Conservation (phyloP, 768 basidiomycete species). For the Melanogaster broomeanus region DNA sequence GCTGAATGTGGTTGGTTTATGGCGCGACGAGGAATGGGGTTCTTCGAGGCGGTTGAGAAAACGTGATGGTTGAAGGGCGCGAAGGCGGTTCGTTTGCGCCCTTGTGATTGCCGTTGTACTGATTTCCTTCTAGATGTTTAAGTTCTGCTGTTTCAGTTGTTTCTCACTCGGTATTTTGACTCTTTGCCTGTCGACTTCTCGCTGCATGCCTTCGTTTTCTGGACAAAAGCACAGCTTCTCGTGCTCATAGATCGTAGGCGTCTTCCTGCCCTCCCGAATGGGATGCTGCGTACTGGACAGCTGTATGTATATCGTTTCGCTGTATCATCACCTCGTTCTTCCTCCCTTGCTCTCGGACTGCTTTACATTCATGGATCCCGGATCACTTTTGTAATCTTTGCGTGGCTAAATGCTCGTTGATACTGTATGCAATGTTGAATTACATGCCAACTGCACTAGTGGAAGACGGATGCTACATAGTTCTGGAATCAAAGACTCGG, state of each 20-base stretch:
- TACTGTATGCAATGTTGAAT: no score
- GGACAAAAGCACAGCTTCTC: neutral
- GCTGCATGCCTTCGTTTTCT: neutral
- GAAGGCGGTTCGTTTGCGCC: neutral
- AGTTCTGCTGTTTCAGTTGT: neutral
- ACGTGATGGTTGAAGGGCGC: neutral
- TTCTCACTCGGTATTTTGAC: neutral
- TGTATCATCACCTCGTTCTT: neutral
- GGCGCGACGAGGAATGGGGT: conserved; percentile 6
- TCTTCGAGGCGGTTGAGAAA: conserved; percentile 11
- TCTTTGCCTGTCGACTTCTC: neutral
- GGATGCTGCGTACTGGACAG: neutral
- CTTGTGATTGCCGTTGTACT: neutral
- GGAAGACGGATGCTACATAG: no score
- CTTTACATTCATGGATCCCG: neutral
- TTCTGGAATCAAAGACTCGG: neutral
- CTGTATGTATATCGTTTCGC: neutral
- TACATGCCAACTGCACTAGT: no score
- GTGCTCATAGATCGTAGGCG: neutral
- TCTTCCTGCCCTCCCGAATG: neutral
- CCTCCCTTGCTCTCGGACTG: neutral
- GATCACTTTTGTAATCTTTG: neutral
- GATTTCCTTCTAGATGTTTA: neutral
- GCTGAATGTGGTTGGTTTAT: conserved; percentile 25
- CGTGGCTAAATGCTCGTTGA: neutral